Base-by-base conservation (phyloP, 2,329 filamentous ascomycete species). In the Trichoderma afroharzianum region DNA sequence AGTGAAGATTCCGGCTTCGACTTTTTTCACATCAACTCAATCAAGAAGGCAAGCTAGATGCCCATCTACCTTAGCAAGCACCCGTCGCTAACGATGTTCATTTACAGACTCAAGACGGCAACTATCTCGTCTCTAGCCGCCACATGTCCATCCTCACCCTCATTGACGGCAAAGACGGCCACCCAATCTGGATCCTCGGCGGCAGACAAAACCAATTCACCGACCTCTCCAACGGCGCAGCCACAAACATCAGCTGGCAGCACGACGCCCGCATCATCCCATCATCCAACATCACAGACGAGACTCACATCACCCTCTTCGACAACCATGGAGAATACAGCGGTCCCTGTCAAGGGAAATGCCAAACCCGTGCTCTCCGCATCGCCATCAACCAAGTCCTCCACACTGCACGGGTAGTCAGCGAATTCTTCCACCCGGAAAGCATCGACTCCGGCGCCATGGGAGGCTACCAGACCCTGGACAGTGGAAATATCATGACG, bases 311-410 rank as follows among this genome's bases (percentile, higher is more conserved):
- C 53, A 68, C 64, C 2, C 36, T 68, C 6, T 68, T 68, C 33
- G 64, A 68, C 64, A 68, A 68, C 64, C 53, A 68, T 26, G 53
- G 64, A 24, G 64, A 68, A 47, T 39, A 68, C 7, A 43, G 53
- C 53, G 53, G 64, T 0, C 33, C 18, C 12, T 68, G 64, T 28
- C 33, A 58, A 30, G 53, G 36, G 2, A 57, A 58, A 21, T 68
- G 64, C 33, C 15, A 39, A 43, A 47, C 53, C 6, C 64, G 64
- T 2, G 66, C 55, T 9, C 64, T 68, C 18, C 64, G 57, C 26
- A 59, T 68, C 33, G 53, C 64, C 33, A 15, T 68, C 33, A 50
- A 68, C 26, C 55, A 55, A 21, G 26, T 47, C 36, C 26, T 18
- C 26, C 64, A 18, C 33, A 59, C 55, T 1, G 64, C 64, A 12